Evolutionary conservation across 495 filamentous ascomycete species (phyloP), one percentile per base, ranked within the genome.

Genomic region (Podospora didyma): DNA sequence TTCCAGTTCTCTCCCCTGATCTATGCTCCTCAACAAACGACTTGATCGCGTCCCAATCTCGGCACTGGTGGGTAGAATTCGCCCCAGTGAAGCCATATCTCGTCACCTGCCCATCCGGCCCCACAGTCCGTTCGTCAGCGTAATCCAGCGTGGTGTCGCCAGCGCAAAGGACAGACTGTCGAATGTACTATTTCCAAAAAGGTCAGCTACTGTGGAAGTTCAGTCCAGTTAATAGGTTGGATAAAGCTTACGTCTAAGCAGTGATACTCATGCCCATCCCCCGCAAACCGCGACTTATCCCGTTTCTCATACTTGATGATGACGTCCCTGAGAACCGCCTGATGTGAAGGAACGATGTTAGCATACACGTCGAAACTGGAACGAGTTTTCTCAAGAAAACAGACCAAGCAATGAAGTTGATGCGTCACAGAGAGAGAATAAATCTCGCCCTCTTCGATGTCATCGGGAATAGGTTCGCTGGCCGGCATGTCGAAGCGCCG

Each of bases 121-220:
- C 57, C 3, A 52, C 42, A n/a, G 35, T 47, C 4, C 48, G 50
- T 24, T 63, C 58, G 23, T 59, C 57, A 12, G 64, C 67, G 49
- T 62, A 63, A 52, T 68, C 67, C 11, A 70, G 53, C 1, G 67
- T 70, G 3, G 67, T 70, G 50, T 70, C 67, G 17, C 67, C 67
- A 0, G 62, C 60, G 46, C 67, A 70, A 23, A 68, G 57, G 14
- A 70, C 47, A 12, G 60, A 58, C 53, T 70, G 67, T 49, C 67
- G 49, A 14, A 67, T 58, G 61, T 52, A 49, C 31, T 51, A 19
- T 42, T 42, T 42, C 5, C 4, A 17, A 17, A 16, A 14, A 42
- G n/a, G 39, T 42, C 39, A 42, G 39, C 39, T 16, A 17, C 39
- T n/a, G n/a, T n/a, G n/a, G n/a, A n/a, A n/a, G n/a, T n/a, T n/a